These are phyloP conservation scores for Phialocephala subalpina DNA, from an alignment of 2,329 filamentous ascomycete genomes.

Conservation along the genomic window DNA sequence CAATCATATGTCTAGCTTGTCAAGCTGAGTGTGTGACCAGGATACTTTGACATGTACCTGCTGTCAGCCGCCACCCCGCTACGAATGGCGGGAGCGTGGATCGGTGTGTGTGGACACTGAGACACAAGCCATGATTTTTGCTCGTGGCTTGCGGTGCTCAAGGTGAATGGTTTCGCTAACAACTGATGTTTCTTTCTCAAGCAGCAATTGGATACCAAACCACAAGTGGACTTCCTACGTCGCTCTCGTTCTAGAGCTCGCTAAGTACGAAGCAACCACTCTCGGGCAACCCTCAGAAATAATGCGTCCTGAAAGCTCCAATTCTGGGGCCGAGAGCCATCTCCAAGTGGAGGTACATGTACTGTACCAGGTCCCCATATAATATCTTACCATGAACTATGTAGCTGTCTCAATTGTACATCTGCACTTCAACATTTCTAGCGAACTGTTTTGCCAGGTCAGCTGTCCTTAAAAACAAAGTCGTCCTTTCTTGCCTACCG, in stretches of 20 bases:
- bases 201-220: neutral
- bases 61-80: conserved; percentile 12
- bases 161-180: neutral
- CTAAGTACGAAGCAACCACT: neutral
- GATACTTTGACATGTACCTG: neutral
- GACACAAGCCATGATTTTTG: neutral
- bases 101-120: neutral
- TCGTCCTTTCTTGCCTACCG: neutral
- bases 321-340: conserved; percentile 1
- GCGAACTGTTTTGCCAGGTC: neutral
- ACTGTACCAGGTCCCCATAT: neutral
- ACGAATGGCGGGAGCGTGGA: conserved; percentile 1
- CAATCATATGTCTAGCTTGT: neutral
- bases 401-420: neutral
- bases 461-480: neutral
- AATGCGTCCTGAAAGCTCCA: neutral
- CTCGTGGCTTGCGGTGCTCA: conserved; percentile 6
- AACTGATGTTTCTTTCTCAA: neutral
- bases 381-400: neutral
- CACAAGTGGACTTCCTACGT: neutral
- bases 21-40: neutral
- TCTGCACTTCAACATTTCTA: neutral
- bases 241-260: neutral
- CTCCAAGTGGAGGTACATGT: conserved; percentile 12
- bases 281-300: neutral